Evolutionary conservation across 108 stramenopile genomes (phyloP).

Genomic region (Nitzschia sp.): DNA sequence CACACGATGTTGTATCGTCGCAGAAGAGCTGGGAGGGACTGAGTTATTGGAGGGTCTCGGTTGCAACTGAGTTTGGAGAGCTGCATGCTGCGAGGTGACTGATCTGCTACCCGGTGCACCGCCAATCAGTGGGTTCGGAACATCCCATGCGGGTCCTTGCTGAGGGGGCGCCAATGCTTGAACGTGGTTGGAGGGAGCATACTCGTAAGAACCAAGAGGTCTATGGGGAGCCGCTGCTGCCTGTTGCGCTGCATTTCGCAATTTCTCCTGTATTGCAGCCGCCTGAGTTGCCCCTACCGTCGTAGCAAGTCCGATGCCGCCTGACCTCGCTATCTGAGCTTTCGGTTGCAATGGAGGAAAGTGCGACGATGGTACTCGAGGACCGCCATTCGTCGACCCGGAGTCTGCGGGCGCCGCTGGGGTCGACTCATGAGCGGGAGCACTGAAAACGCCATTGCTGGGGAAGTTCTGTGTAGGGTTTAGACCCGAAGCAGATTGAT

Average conservation of each 20-base stretch:
- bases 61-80: too few relatives aligned
- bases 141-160: neutral
- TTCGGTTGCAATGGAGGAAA: neutral
- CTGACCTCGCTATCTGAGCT: constrained; percentile 9
- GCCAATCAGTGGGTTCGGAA: constrained; percentile 1
- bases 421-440: neutral
- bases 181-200: neutral
- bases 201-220: too few relatives aligned
- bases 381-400: neutral
- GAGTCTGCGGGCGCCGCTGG: neutral
- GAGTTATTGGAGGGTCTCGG: too few relatives aligned
- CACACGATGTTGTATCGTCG: neutral
- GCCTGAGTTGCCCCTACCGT: neutral
- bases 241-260: constrained; percentile 1
- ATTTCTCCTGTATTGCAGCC: constrained; percentile 15
- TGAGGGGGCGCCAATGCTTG: too few relatives aligned
- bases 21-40: too few relatives aligned
- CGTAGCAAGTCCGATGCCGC: constrained; percentile 12
- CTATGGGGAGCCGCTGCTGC: neutral
- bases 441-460: constrained; percentile 6
- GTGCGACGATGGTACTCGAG: neutral
- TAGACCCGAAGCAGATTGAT: neutral
- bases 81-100: too few relatives aligned
- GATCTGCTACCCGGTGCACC: neutral
- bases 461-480: neutral